A percentile compares a stretch with the other conserved stretches of the same genome.
phyloP scores from a whole-genome alignment of 495 filamentous ascomycete species.

The Peziza echinospora region DNA sequence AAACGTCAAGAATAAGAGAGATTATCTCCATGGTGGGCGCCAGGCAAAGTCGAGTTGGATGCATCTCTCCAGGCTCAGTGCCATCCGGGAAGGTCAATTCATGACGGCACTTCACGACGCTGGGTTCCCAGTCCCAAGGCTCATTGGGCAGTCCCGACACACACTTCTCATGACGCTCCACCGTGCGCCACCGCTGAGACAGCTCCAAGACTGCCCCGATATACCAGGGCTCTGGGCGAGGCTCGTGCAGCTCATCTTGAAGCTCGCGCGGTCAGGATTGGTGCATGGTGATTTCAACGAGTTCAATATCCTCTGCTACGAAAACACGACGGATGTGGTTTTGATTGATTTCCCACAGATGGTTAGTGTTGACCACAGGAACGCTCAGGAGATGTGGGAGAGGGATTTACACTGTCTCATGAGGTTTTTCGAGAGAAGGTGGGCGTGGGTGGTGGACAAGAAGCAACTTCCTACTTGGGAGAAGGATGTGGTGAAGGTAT shows the following conservation, averaged over 20 bases:
- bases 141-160: constrained; percentile 70
- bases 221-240: constrained; percentile 67
- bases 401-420: constrained; percentile 89
- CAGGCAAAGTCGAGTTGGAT: constrained; percentile 72
- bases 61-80: constrained; percentile 86
- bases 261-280: constrained; percentile 64
- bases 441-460: constrained; percentile 55
- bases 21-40: constrained; percentile 47
- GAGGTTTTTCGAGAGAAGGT: constrained; percentile 70
- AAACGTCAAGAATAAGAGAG: constrained; percentile 80
- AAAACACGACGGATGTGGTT: constrained; percentile 41
- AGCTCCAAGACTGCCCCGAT: constrained; percentile 56
- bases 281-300: constrained; percentile 99
- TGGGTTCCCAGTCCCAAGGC: constrained; percentile 72
- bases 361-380: constrained; percentile 80
- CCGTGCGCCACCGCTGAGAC: constrained; percentile 71
- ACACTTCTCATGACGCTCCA: constrained; percentile 87
- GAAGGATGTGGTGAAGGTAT: constrained; percentile 2
- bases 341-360: constrained; percentile 98
- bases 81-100: constrained; percentile 77
- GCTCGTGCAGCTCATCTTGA: constrained; percentile 66
- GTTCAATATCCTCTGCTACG: constrained; percentile 90
- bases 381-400: constrained; percentile 90
- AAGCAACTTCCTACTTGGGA: constrained; percentile 62
- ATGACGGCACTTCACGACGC: constrained; percentile 68